phyloP scores from a whole-genome alignment of 1,139 yeast species.

The Hansenula lynferdii region DNA sequence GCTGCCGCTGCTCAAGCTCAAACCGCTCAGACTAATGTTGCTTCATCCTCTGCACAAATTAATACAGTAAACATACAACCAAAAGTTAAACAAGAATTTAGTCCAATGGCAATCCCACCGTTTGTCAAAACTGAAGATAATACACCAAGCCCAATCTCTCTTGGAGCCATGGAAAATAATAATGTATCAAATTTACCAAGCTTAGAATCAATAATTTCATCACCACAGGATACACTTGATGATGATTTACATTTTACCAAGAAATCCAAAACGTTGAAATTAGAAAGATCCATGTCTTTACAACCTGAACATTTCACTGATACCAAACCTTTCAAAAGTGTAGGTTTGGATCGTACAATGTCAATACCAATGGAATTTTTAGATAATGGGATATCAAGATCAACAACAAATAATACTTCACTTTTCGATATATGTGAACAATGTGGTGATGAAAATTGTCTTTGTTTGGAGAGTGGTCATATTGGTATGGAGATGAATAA shows the following conservation, averaged over 20 bases:
- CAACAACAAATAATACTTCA: constrained; percentile 16
- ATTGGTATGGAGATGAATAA: constrained; percentile 1
- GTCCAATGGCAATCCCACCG: background rate
- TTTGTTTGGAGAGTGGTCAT: constrained; percentile 29
- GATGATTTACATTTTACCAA: too few species aligned
- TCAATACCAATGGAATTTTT: constrained; percentile 7
- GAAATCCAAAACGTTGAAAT: constrained; percentile 8
- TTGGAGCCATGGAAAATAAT: constrained; percentile 10
- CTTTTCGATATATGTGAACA: constrained; percentile 4
- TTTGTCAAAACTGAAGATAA: constrained; percentile 15
- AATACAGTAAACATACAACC: too few species aligned
- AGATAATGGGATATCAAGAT: constrained; percentile 8
- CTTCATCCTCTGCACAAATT: too few species aligned
- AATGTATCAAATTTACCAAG: constrained; percentile 4
- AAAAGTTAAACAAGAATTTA: background rate
- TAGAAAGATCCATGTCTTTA: constrained; percentile 16
- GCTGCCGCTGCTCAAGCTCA: background rate
- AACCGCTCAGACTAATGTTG: background rate
- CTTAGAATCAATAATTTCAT: constrained; percentile 4
- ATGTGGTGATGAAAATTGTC: constrained; percentile 35
- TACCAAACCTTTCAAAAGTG: constrained; percentile 8
- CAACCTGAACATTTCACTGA: constrained; percentile 6
- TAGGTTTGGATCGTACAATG: constrained; percentile 7
- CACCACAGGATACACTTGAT: background rate
- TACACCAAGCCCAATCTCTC: constrained; percentile 23